These are phyloP conservation scores for Tetrapyrgos nigripes DNA, from an alignment of 1,284 basidiomycete species.

Conservation along the genomic window DNA sequence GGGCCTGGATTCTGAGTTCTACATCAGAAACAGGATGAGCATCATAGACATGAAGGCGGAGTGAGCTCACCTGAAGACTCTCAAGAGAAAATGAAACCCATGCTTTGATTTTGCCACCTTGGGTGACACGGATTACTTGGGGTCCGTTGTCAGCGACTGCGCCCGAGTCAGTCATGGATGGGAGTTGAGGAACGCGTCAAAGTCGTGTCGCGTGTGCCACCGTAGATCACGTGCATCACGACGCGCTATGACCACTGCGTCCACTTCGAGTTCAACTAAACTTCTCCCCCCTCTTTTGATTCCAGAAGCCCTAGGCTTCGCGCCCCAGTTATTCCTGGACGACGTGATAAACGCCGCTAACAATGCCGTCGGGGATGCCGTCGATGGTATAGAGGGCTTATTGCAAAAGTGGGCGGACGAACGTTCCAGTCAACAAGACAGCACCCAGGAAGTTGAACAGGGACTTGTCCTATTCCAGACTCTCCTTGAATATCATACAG, in stretches of 20 bases:
- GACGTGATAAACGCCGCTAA: slow-evolving; percentile 74
- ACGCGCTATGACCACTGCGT: neutral
- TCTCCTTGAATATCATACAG: slow-evolving; percentile 77
- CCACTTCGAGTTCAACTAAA: slow-evolving; percentile 12
- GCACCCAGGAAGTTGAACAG: slow-evolving; percentile 72
- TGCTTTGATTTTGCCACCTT: slow-evolving; percentile 64
- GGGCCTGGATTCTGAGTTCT: slow-evolving; percentile 64
- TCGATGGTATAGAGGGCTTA: slow-evolving; percentile 78
- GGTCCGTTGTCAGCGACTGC: slow-evolving; percentile 2
- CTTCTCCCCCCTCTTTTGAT: slow-evolving; percentile 59
- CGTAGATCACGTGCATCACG: neutral
- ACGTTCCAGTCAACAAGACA: slow-evolving; percentile 54
- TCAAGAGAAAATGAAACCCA: slow-evolving; percentile 70
- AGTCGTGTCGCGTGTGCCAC: neutral
- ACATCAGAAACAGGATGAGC: slow-evolving; percentile 10
- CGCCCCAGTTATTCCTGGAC: slow-evolving; percentile 72
- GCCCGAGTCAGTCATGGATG: neutral
- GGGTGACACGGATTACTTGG: slow-evolving; percentile 64
- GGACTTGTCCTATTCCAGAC: slow-evolving; percentile 81
- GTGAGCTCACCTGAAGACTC: slow-evolving; percentile 59
- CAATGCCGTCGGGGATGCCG: slow-evolving; percentile 70
- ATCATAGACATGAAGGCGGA: neutral
- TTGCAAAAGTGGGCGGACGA: slow-evolving; percentile 72
- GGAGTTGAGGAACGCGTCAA: neutral
- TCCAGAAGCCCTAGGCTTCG: slow-evolving; percentile 70